Percentiles rank a stretch among this genome's conserved stretches.
Conservation (phyloP, 2,329 filamentous ascomycete species). For the Apiospora arundinis region DNA sequence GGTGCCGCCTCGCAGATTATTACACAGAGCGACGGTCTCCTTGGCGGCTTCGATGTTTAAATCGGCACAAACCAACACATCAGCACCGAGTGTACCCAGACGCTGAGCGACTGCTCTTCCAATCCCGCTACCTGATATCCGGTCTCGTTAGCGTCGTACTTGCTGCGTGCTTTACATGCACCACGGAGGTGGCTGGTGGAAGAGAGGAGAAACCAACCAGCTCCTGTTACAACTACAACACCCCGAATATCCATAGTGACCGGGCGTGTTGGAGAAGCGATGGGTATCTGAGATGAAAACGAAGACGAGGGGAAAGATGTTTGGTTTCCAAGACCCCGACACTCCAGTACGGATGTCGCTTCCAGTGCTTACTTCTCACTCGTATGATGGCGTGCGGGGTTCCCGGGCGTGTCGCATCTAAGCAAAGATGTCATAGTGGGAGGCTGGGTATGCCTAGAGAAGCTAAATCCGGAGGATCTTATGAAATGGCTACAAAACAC, state of each 20-base stretch:
- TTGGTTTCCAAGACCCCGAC: not conserved
- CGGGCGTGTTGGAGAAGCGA: not conserved
- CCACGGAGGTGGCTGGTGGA: not conserved
- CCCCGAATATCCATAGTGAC: not conserved
- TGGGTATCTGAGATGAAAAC: not conserved
- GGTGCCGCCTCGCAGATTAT: constrained; percentile 5
- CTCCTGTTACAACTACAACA: not conserved
- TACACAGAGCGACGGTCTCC: constrained; percentile 28
- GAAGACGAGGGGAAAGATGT: not conserved
- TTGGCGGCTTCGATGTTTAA: constrained; percentile 27
- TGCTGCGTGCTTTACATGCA: not conserved
- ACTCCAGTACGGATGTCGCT: not conserved
- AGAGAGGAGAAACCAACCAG: not conserved
- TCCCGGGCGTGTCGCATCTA: no score
- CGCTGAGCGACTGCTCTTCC: constrained; percentile 27
- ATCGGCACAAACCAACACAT: constrained; percentile 30
- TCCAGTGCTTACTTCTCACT: not conserved
- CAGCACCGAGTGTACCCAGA: constrained; percentile 27
- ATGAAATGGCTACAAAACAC: no score
- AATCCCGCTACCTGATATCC: constrained; percentile 27
- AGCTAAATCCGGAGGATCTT: no score
- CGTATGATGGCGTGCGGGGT: no score
- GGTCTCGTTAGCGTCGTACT: not conserved
- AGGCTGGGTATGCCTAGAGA: no score
- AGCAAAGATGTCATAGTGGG: no score